phyloP scores from a whole-genome alignment of 306 rosid genomes.

The Ammopiptanthus mongolicus region DNA sequence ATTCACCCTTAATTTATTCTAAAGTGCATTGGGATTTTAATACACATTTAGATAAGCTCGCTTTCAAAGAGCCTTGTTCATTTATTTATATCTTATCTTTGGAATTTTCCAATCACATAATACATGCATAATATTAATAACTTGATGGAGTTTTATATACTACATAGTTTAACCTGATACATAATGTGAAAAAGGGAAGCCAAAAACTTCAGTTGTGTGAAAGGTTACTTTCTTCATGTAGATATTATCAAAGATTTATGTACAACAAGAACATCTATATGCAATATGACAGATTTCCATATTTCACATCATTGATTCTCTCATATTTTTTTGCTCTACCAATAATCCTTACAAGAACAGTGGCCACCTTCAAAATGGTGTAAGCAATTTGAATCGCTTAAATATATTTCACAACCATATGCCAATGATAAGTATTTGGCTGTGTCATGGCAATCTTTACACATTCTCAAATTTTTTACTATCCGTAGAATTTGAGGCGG shows the following conservation, averaged over 20 bases:
- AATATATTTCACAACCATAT: constrained; percentile 68
- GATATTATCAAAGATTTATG: not conserved
- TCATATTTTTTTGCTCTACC: constrained; percentile 41
- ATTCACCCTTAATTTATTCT: no score
- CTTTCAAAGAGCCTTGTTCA: no score
- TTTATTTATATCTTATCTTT: not conserved
- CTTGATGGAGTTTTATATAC: not conserved
- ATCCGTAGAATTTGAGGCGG: constrained; percentile 49
- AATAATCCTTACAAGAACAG: constrained; percentile 90
- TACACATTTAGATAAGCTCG: no score
- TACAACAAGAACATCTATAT: constrained; percentile 19
- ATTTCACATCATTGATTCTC: constrained; percentile 4
- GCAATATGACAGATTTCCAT: constrained; percentile 11
- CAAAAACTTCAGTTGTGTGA: not conserved
- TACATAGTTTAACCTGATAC: not conserved
- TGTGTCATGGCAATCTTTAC: constrained; percentile 71
- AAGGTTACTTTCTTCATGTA: not conserved
- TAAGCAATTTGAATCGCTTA: constrained; percentile 58
- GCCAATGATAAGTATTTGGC: constrained; percentile 72
- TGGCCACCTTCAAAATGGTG: constrained; percentile 79
- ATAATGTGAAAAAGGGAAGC: not conserved
- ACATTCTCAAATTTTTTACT: constrained; percentile 73
- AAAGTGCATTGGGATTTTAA: no score
- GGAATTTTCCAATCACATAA: constrained; percentile 4
- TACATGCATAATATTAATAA: not conserved